A percentile compares a stretch with the other conserved stretches of the same genome.
phyloP scores from a whole-genome alignment of 164 flowering plant species.

The Magnolia sinica region DNA sequence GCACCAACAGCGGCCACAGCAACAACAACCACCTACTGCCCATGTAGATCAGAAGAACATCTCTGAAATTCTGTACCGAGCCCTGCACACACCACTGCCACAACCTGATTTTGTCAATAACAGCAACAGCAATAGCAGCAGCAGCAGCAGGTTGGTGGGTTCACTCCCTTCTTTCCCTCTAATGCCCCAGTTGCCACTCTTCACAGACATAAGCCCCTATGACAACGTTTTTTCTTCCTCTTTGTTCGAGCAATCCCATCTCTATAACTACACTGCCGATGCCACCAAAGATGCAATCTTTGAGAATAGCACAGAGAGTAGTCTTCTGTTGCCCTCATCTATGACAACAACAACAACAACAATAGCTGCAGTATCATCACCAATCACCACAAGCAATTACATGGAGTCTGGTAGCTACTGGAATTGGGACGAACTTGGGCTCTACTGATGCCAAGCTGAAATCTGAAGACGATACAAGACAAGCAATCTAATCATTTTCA shows the following conservation, averaged over 20 bases:
- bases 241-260: constrained; percentile 8
- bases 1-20: constrained; percentile 6
- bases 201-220: constrained; percentile 15
- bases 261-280: constrained; percentile 2
- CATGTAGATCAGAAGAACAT: constrained; percentile 22
- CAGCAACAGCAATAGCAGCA: constrained; percentile 12
- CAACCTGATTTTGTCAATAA: constrained; percentile 1
- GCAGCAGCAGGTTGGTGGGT: constrained; percentile 9
- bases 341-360: too few species aligned
- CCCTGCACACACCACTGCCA: constrained; percentile 21
- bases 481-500: too few species aligned
- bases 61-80: constrained; percentile 26
- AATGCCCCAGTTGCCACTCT: constrained; percentile 17
- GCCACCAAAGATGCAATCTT: too few species aligned
- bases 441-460: too few species aligned
- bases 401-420: constrained; percentile 36
- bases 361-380: constrained; percentile 18
- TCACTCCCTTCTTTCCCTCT: constrained; percentile 15
- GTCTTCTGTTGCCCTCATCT: too few species aligned
- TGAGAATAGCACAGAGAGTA: too few species aligned
- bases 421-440: constrained; percentile 54
- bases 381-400: constrained; percentile 10
- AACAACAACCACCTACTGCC: constrained; percentile 7
- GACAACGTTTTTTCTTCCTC: constrained; percentile 12
- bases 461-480: too few species aligned